A percentile compares a stretch with the other conserved stretches of the same genome.
These are phyloP conservation scores for Beauveria asiatica DNA, from an alignment of 2,329 filamentous ascomycete genomes.

Conservation along the genomic window DNA sequence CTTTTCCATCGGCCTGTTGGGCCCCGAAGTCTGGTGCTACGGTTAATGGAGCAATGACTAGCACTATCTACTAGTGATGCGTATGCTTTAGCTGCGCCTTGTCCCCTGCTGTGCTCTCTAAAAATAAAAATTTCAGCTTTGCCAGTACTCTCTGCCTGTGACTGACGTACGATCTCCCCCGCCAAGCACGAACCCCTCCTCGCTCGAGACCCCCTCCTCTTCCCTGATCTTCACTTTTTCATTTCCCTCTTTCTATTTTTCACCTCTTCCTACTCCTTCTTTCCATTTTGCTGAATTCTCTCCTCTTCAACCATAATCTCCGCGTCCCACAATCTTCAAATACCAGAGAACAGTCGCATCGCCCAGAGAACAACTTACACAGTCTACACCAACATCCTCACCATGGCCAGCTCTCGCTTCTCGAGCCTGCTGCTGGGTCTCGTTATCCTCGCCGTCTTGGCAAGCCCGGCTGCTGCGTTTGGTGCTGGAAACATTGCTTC, in stretches of 20 bases:
- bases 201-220: constrained; percentile 9
- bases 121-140: neutral
- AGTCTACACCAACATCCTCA: constrained; percentile 26
- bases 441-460: constrained; percentile 56
- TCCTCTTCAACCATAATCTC: neutral
- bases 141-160: neutral
- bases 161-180: constrained; percentile 9
- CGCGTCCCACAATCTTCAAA: constrained; percentile 12
- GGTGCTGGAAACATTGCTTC: constrained; percentile 84
- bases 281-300: neutral
- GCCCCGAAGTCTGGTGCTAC: neutral
- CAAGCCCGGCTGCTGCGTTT: constrained; percentile 64
- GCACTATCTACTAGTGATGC: neutral
- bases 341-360: neutral
- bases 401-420: constrained; percentile 41
- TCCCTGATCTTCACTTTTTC: constrained; percentile 12
- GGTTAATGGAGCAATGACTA: neutral
- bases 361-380: neutral
- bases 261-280: constrained; percentile 1
- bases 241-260: constrained; percentile 11
- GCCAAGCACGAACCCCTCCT: constrained; percentile 10
- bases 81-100: neutral
- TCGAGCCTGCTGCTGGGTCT: constrained; percentile 46
- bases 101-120: neutral
- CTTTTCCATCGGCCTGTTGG: neutral